Percentiles rank a stretch among this genome's conserved stretches.
phyloP scores from a whole-genome alignment of 768 basidiomycete genomes.

The Stropharia rugosoannulata region DNA sequence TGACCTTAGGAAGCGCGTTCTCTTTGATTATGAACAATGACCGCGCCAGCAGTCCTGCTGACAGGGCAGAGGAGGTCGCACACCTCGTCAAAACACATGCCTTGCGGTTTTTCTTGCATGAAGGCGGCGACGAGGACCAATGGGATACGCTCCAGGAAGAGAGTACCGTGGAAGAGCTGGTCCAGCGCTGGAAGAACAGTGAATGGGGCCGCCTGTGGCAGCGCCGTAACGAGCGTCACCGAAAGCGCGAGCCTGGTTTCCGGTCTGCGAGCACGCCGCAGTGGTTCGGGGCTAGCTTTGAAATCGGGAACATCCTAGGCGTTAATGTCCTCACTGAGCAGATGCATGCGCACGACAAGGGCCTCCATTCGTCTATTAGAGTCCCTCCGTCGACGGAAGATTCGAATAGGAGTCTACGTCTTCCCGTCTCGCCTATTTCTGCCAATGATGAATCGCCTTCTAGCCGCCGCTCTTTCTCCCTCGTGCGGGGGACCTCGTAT shows the following conservation, averaged over 20 bases:
- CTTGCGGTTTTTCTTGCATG: constrained; percentile 57
- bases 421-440: neutral
- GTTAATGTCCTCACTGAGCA: constrained; percentile 53
- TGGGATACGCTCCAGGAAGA: constrained; percentile 62
- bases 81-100: constrained; percentile 61
- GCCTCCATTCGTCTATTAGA: neutral
- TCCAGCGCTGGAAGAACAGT: constrained; percentile 60
- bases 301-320: constrained; percentile 75
- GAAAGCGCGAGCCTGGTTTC: constrained; percentile 14
- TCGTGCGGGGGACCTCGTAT: neutral
- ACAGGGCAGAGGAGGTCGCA: constrained; percentile 36
- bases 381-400: neutral
- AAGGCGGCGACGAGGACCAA: constrained; percentile 64
- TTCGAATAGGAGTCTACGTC: neutral
- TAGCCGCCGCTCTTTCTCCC: neutral
- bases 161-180: constrained; percentile 54
- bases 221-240: constrained; percentile 30
- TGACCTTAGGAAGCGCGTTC: constrained; percentile 21
- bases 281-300: constrained; percentile 78
- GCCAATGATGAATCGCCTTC: neutral
- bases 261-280: constrained; percentile 22
- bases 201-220: constrained; percentile 58
- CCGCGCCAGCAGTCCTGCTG: constrained; percentile 16
- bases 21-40: constrained; percentile 18
- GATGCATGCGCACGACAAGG: constrained; percentile 11